Percentiles rank a stretch among this genome's conserved stretches.
Conservation (phyloP, 2,329 filamentous ascomycete species). For the Stagonosporopsis tanaceti region DNA sequence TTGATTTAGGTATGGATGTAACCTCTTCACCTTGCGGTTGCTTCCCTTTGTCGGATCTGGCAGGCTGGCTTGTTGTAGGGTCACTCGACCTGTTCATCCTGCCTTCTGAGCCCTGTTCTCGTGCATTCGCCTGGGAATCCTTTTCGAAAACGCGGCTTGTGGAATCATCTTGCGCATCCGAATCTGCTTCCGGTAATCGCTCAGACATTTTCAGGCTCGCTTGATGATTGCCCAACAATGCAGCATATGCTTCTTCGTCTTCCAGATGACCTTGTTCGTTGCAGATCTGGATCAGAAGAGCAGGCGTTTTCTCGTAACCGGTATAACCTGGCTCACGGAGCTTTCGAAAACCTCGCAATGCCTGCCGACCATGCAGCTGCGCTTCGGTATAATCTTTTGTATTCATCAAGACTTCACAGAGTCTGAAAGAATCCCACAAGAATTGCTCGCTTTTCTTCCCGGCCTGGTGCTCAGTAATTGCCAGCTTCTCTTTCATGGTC, state of each 20-base stretch:
- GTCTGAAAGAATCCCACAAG: constrained; percentile 24
- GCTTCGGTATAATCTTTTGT: constrained; percentile 30
- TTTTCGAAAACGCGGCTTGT: not conserved
- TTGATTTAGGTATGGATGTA: not conserved
- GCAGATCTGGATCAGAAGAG: constrained; percentile 26
- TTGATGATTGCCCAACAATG: constrained; percentile 20
- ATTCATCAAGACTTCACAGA: constrained; percentile 28
- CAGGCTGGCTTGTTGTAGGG: not conserved
- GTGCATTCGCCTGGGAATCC: not conserved
- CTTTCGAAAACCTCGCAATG: constrained; percentile 30
- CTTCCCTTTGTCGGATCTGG: not conserved
- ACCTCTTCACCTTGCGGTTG: not conserved
- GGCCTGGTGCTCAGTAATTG: constrained; percentile 27
- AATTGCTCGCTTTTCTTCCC: constrained; percentile 27
- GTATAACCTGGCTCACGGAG: constrained; percentile 18
- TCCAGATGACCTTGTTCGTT: constrained; percentile 25
- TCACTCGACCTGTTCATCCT: not conserved
- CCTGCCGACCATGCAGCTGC: constrained; percentile 29
- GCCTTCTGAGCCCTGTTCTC: not conserved
- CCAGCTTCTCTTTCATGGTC: constrained; percentile 29
- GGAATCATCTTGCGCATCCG: not conserved
- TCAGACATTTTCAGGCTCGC: not conserved
- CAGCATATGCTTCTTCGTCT: constrained; percentile 34
- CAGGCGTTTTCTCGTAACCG: constrained; percentile 26
- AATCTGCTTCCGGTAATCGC: not conserved